Conservation (phyloP, 495 filamentous ascomycete genomes). For the Neurospora sp. region DNA sequence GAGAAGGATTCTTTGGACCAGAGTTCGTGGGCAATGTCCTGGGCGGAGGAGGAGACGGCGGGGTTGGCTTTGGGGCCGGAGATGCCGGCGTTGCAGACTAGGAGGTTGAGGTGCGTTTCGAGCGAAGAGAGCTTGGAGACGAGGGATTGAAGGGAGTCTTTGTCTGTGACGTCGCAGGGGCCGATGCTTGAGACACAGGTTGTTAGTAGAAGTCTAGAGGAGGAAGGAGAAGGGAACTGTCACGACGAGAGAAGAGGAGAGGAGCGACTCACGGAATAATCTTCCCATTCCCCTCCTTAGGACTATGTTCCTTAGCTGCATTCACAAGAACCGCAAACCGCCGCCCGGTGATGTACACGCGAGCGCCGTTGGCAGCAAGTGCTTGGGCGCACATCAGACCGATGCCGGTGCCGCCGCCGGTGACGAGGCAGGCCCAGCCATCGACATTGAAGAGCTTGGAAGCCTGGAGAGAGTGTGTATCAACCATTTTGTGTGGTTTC, state of each 20-base stretch:
- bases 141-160: constrained; percentile 40
- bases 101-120: constrained; percentile 44
- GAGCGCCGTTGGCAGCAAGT: constrained; percentile 52
- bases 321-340: constrained; percentile 44
- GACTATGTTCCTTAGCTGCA: constrained; percentile 31
- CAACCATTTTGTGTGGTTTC: constrained; percentile 9
- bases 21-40: constrained; percentile 36
- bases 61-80: constrained; percentile 28
- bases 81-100: constrained; percentile 52
- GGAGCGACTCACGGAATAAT: constrained; percentile 19
- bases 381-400: constrained; percentile 54
- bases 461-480: constrained; percentile 25
- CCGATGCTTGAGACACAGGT: constrained; percentile 8
- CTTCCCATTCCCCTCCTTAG: constrained; percentile 13
- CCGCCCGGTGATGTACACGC: constrained; percentile 57
- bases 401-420: constrained; percentile 49
- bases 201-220: background rate
- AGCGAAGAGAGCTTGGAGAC: constrained; percentile 32
- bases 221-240: background rate
- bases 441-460: constrained; percentile 42
- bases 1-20: constrained; percentile 30
- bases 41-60: constrained; percentile 26
- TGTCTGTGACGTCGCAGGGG: constrained; percentile 52
- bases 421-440: constrained; percentile 48
- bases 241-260: background rate